Conservation (phyloP, 192 early-diverging fungal species). For the Tieghemiomyces parasiticus region DNA sequence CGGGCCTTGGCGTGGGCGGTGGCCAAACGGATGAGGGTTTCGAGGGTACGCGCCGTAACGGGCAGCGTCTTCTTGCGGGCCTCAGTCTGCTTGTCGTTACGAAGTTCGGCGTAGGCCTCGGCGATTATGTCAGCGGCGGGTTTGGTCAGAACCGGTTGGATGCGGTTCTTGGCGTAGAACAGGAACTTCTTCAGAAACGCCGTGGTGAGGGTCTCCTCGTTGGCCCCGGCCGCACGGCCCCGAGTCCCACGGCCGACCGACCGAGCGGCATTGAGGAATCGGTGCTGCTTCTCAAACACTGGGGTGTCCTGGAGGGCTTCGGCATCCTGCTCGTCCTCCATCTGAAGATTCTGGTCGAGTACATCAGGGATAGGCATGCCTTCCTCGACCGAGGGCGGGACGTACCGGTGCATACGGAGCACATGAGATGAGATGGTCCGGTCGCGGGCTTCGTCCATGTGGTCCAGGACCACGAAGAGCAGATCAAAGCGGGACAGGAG, state of each 20-base stretch:
- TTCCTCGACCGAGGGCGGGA: slow-evolving; percentile 68
- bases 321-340: slow-evolving; percentile 31
- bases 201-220: slow-evolving; percentile 52
- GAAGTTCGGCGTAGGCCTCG: slow-evolving; percentile 64
- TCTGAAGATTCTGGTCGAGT: slow-evolving; percentile 28
- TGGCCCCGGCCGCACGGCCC: slow-evolving; percentile 15
- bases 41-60: slow-evolving; percentile 95
- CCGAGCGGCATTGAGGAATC: slow-evolving; percentile 63
- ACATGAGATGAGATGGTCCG: slow-evolving; percentile 85
- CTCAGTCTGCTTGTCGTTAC: slow-evolving; percentile 57
- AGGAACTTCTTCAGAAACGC: slow-evolving; percentile 90
- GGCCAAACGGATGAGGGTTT: slow-evolving; percentile 91
- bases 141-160: slow-evolving; percentile 66
- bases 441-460: slow-evolving; percentile 73
- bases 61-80: slow-evolving; percentile 79
- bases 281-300: slow-evolving; percentile 82
- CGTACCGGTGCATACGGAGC: slow-evolving; percentile 85
- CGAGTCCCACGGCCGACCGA: slow-evolving; percentile 18
- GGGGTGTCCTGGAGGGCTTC: slow-evolving; percentile 35
- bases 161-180: slow-evolving; percentile 78
- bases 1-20: slow-evolving; percentile 94
- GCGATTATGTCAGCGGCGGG: slow-evolving; percentile 77
- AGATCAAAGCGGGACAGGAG: slow-evolving; percentile 95
- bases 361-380: slow-evolving; percentile 39
- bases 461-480: slow-evolving; percentile 90